These are phyloP conservation scores for Phytophthora rubi DNA, from an alignment of 352 stramenopile genomes.

Conservation along the genomic window DNA sequence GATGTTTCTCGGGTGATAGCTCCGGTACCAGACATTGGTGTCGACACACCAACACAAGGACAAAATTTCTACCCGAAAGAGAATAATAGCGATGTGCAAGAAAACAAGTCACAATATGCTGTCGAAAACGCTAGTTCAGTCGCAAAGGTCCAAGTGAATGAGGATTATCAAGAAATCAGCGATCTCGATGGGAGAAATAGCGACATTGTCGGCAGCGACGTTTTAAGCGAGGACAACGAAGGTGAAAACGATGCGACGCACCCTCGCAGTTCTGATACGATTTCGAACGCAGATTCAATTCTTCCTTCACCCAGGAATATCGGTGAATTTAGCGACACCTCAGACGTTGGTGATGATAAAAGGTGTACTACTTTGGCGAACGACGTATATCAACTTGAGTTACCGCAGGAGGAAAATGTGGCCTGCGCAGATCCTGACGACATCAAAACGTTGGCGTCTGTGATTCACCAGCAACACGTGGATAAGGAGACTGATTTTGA, in stretches of 20 bases:
- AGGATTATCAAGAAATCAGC: background rate
- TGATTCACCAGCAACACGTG: background rate
- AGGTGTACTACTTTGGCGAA: background rate
- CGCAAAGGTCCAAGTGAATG: background rate
- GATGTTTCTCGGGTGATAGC: background rate
- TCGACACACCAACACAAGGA: no score
- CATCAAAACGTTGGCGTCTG: background rate
- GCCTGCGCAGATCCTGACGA: background rate
- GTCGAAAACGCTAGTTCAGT: background rate
- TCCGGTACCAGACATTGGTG: no score
- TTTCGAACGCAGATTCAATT: background rate
- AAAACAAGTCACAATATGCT: background rate
- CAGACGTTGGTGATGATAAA: background rate
- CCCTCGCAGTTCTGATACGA: background rate
- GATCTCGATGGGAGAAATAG: background rate
- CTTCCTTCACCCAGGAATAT: background rate
- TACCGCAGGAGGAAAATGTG: background rate
- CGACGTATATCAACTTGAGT: background rate
- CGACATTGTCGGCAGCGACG: background rate
- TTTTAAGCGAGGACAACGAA: background rate
- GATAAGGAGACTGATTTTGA: background rate
- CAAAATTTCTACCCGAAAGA: background rate
- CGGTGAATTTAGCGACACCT: background rate
- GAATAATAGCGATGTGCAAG: background rate
- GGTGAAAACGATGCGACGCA: background rate